Conservation (phyloP, 208 protist species). For the Leishmania major region DNA sequence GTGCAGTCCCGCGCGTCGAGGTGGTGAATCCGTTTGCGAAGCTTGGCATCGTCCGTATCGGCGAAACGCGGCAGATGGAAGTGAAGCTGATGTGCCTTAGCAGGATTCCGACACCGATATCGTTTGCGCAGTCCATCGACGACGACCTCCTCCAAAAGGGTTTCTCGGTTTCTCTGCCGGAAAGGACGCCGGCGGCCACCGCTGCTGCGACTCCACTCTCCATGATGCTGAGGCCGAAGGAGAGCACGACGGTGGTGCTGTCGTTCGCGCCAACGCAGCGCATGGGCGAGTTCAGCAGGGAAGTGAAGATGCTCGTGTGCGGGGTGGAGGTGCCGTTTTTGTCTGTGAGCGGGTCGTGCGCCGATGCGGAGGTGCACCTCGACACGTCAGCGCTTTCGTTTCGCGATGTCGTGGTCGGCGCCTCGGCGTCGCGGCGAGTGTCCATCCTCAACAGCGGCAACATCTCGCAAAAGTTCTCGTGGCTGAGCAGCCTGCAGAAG, state of each 20-base stretch:
- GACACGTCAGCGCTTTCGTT: constrained; percentile 92
- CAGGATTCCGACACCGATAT: constrained; percentile 78
- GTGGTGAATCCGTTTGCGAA: constrained; percentile 78
- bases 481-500: constrained; percentile 48
- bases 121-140: constrained; percentile 69
- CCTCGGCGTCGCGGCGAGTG: constrained; percentile 68
- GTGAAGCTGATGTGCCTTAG: constrained; percentile 90
- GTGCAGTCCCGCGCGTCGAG: constrained; percentile 90
- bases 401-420: constrained; percentile 89
- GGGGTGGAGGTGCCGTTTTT: constrained; percentile 87
- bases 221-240: constrained; percentile 85
- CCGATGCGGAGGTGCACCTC: constrained; percentile 95
- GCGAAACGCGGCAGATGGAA: constrained; percentile 66
- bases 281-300: constrained; percentile 90
- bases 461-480: constrained; percentile 92
- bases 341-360: constrained; percentile 87
- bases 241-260: constrained; percentile 68
- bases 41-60: constrained; percentile 86
- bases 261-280: constrained; percentile 80
- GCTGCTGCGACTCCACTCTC: constrained; percentile 6
- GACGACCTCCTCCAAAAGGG: constrained; percentile 68
- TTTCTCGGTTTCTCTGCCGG: constrained; percentile 52
- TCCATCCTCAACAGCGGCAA: constrained; percentile 97
- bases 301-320: constrained; percentile 90
- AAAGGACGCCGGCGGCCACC: constrained; percentile 6